Evolutionary conservation across 2,329 filamentous ascomycete species (phyloP).

Genomic region (Colletotrichum sojae): DNA sequence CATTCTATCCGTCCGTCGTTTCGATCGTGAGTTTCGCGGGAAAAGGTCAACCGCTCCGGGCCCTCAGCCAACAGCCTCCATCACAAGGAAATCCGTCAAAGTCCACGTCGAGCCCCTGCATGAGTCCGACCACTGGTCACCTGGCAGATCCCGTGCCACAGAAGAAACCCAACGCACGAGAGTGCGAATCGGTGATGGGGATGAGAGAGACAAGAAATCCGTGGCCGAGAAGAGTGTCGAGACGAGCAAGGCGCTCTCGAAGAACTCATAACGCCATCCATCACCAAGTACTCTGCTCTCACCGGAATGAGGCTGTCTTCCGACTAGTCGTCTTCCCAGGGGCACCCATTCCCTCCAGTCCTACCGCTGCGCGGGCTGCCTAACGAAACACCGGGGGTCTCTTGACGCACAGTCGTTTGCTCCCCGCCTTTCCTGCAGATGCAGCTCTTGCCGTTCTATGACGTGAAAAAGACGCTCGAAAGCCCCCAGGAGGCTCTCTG

Average conservation of each 20-base stretch:
- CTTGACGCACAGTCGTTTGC: conserved; percentile 6
- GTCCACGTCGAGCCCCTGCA: background rate
- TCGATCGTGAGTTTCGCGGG: conserved; percentile 1
- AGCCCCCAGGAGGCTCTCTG: conserved; percentile 5
- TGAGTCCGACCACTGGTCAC: conserved; percentile 16
- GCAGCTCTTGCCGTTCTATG: conserved; percentile 24
- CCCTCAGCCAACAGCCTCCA: background rate
- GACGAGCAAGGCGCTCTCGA: too few species aligned
- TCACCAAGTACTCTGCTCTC: too few species aligned
- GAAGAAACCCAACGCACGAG: conserved; percentile 2
- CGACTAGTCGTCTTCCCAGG: background rate
- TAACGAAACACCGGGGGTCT: conserved; percentile 17
- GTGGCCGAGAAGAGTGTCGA: too few species aligned
- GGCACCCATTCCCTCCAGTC: conserved; percentile 9
- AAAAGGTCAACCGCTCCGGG: background rate
- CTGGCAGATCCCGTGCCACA: background rate
- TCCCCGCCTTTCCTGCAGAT: background rate
- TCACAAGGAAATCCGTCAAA: background rate
- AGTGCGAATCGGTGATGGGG: background rate
- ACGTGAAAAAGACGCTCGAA: background rate
- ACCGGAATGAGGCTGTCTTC: background rate
- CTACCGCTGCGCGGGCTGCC: background rate
- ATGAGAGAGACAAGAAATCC: too few species aligned
- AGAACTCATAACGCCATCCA: too few species aligned
- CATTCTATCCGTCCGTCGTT: background rate